A percentile compares a stretch with the other conserved stretches of the same genome.
These are phyloP conservation scores for Yamadazyma friedrichii DNA, from an alignment of 1,139 yeast genomes.

Conservation along the genomic window DNA sequence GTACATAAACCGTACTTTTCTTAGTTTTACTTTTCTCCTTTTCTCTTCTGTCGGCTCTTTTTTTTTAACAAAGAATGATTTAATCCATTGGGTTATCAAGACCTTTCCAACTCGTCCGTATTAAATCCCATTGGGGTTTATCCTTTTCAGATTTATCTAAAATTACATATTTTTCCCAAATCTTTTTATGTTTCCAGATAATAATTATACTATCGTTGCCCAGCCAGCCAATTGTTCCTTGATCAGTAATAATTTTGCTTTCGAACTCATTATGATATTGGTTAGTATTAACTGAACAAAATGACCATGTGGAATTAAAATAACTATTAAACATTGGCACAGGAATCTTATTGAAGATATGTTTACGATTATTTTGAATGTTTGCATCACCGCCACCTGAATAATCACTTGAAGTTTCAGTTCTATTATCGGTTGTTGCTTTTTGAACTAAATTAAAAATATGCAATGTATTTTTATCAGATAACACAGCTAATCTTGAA, in stretches of 20 bases:
- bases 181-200: conserved; percentile 68
- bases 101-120: conserved; percentile 77
- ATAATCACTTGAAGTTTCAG: conserved; percentile 10
- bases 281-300: conserved; percentile 72
- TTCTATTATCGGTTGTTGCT: conserved; percentile 5
- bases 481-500: conserved; percentile 73
- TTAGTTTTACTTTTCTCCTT: background rate
- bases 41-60: background rate
- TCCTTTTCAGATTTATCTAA: conserved; percentile 33
- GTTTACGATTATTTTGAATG: conserved; percentile 55
- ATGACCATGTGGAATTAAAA: conserved; percentile 87
- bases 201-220: conserved; percentile 65
- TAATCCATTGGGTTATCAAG: conserved; percentile 29
- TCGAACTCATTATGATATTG: conserved; percentile 34
- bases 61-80: background rate
- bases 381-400: conserved; percentile 6
- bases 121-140: conserved; percentile 50
- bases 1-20: background rate
- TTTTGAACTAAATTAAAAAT: conserved; percentile 55
- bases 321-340: conserved; percentile 64
- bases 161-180: conserved; percentile 85
- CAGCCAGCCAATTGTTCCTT: conserved; percentile 78
- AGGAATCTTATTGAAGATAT: conserved; percentile 66
- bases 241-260: conserved; percentile 38
- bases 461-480: conserved; percentile 88